Base-by-base conservation (phyloP, 2,329 filamentous ascomycete genomes). In the Pseudogymnoascus sp. region DNA sequence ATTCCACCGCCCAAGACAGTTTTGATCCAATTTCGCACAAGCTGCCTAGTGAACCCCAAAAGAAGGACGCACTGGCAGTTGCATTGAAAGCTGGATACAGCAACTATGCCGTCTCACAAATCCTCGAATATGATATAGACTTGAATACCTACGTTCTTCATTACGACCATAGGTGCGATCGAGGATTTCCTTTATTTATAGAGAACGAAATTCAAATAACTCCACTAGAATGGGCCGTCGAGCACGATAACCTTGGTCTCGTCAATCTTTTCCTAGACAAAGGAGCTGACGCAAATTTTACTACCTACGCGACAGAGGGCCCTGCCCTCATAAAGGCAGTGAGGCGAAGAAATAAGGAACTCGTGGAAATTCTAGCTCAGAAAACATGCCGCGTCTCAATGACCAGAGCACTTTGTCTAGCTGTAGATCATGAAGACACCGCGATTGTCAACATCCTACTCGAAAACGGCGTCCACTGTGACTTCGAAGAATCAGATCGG, bases 401-500 rank as follows among this genome's bases (percentile, higher is more conserved):
- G 36, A 68, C 66, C 31, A 66, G 59, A 63, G 64, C 64, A 38
- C 64, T 68, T 62, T 35, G 35, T 64, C 64, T 64, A 28, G 66
- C 67, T 36, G 63, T 66, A 33, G 60, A 63, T 62, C 57, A 63
- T 60, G 65, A 65, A 62, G 59, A 68, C 60, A 64, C 17, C 47
- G 33, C 62, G 42, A 64, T 68, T 53, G 64, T 66, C 60, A 66
- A 67, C 42, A 57, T 65, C 47, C 60, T 68, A 57, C 61, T 68
- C 40, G 65, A 36, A 31, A 66, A 65, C 57, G 65, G 65, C 23
- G 67, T 65, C 61, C 60, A 62, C 35, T 66, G 67, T 60, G 60
- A 67, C 62, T 69, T 69, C 64, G 62, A 68, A 65, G 66, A 69
- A 61, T 62, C 50, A 36, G 67, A 69, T 63, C 65, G 65, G 64